Percentiles rank a stretch among this genome's conserved stretches.
Conservation (phyloP, 148 eudicot species). For the Nyssa sinensis region DNA sequence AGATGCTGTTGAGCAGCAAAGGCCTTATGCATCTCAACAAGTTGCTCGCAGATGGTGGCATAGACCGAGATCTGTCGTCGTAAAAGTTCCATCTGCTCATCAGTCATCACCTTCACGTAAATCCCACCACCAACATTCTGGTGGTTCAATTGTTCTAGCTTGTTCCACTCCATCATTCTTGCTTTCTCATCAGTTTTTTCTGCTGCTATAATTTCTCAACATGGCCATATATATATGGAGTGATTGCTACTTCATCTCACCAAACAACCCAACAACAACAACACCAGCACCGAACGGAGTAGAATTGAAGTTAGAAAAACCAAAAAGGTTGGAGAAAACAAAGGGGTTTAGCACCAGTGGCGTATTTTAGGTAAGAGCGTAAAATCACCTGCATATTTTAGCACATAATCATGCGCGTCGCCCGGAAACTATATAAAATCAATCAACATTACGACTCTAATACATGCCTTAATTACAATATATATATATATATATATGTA, state of each 20-base stretch:
- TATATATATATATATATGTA: too few species aligned
- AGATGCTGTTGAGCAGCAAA: slow-evolving; percentile 21
- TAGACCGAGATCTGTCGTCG: slow-evolving; percentile 21
- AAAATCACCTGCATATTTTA: not conserved
- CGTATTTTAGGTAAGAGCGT: not conserved
- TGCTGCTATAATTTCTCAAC: not conserved
- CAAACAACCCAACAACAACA: not conserved
- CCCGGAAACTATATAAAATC: too few species aligned
- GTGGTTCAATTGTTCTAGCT: not conserved
- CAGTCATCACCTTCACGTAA: slow-evolving; percentile 23
- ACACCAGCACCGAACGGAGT: not conserved
- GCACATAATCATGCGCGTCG: too few species aligned
- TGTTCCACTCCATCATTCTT: slow-evolving; percentile 7
- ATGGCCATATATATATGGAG: not conserved
- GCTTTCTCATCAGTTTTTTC: not conserved
- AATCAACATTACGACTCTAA: too few species aligned
- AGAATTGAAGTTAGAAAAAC: not conserved
- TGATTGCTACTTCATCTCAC: not conserved
- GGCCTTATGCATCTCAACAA: slow-evolving; percentile 18
- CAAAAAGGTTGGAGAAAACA: not conserved
- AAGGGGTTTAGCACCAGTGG: not conserved
- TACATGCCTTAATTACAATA: too few species aligned
- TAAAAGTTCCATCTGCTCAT: slow-evolving; percentile 23
- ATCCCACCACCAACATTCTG: not conserved
- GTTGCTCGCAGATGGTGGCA: slow-evolving; percentile 18